phyloP scores from a whole-genome alignment of 2,329 filamentous ascomycete genomes.

The Aspergillus quadrilineatus region DNA sequence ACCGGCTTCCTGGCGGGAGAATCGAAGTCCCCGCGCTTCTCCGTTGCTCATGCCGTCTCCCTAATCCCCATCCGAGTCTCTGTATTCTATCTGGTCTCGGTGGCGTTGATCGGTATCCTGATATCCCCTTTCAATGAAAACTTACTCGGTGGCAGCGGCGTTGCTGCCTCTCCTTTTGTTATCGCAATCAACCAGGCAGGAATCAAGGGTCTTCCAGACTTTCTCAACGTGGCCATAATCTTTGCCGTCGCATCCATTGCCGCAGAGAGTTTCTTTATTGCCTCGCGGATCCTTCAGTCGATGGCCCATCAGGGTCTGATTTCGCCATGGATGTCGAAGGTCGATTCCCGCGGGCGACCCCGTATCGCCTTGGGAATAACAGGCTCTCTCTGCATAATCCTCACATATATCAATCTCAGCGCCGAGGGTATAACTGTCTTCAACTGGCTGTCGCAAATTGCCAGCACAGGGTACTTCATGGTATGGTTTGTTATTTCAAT shows the following conservation, averaged over 20 bases:
- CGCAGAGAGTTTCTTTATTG: conserved; percentile 7
- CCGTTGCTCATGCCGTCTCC: background rate
- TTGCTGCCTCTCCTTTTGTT: conserved; percentile 4
- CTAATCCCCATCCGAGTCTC: conserved; percentile 3
- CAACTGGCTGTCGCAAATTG: conserved; percentile 4
- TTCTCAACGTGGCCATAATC: conserved; percentile 11
- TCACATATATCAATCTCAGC: conserved; percentile 9
- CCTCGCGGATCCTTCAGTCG: conserved; percentile 3
- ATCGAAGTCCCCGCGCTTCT: conserved; percentile 3
- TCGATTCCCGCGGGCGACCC: background rate
- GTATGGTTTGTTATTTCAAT: conserved; percentile 1
- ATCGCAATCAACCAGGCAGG: conserved; percentile 5
- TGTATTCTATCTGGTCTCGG: conserved; percentile 1
- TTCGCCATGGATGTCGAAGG: background rate
- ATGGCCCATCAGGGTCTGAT: conserved; percentile 4
- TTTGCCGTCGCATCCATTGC: conserved; percentile 1
- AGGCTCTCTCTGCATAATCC: background rate
- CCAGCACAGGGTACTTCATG: conserved; percentile 6
- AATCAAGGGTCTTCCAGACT: conserved; percentile 1
- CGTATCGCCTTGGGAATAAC: background rate
- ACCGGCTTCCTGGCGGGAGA: conserved; percentile 4
- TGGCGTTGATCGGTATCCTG: conserved; percentile 4
- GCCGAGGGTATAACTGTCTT: background rate
- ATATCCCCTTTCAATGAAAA: background rate
- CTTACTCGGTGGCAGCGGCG: background rate